Base-by-base conservation (phyloP, 192 early-diverging fungal genomes). In the Backusella liffmaniae region DNA sequence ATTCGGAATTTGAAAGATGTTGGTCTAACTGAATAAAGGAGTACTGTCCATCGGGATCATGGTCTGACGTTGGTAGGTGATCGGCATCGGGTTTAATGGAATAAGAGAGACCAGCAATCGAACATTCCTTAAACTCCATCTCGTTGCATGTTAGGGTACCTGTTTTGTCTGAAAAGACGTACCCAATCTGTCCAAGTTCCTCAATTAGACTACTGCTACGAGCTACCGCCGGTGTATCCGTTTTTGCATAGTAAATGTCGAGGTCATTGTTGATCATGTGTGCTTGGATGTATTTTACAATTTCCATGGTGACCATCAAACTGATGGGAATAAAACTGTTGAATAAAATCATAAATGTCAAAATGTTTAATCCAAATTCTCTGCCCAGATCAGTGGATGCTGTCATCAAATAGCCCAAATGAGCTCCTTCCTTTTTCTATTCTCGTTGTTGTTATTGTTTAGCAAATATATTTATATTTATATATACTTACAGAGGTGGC, bases 311-410 rank as follows among this genome's bases (percentile, higher is more conserved):
- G 21, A 99, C 95, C 77, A 99, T 96, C 81, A 98, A 91, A 88
- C 92, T 93, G 77, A 99, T 94, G n/a, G 97, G 97, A 81, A 99
- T 99, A 85, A 99, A 87, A 87, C 97, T 99, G 89, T 99, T 99
- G 89, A 94, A 99, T 69, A 99, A 84, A 84, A 99, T 97, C 81
- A 97, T 91, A 77, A 96, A 99, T 12, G 97, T 99, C 78, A 99
- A 81, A 67, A 99, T 96, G 84, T 94, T 96, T 37, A 86, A 87
- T 68, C 93, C 92, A 82, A 99, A 91, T 78, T 90, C 87, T 71
- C 87, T 53, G 62, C 84, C 34, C 34, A 51, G 34, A 68, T 73
- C 71, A 0, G 62, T 69, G n/a, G 75, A 72, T 5, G 53, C 35
- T n/a, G 74, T 29, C 4, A 36, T 16, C 44, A 92, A 73, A 66